phyloP scores from a whole-genome alignment of 768 basidiomycete species.

The Tylopilus vinaceipallidus region DNA sequence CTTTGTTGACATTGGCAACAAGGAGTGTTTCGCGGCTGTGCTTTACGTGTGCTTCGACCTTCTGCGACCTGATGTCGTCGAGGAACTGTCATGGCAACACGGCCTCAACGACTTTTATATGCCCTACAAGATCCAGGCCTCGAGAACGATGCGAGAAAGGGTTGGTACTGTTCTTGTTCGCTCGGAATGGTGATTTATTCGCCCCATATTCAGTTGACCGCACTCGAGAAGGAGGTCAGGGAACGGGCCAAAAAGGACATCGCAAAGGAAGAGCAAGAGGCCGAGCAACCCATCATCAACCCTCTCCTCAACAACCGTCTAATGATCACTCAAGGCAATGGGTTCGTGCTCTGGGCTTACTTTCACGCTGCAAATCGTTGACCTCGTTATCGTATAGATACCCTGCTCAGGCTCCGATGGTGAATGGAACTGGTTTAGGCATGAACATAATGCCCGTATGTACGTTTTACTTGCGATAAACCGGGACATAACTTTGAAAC shows the following conservation, averaged over 20 bases:
- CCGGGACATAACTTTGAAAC: conserved; percentile 6
- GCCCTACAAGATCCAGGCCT: conserved; percentile 91
- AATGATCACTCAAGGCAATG: conserved; percentile 75
- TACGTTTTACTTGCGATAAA: conserved; percentile 7
- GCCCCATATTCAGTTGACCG: conserved; percentile 50
- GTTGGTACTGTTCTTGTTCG: conserved; percentile 34
- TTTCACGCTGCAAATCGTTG: background rate
- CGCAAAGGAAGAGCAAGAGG: conserved; percentile 87
- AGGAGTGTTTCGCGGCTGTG: conserved; percentile 92
- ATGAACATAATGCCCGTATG: conserved; percentile 60
- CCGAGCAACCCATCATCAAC: conserved; percentile 85
- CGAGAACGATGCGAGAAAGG: conserved; percentile 76
- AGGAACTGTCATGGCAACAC: conserved; percentile 95
- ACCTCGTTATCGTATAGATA: conserved; percentile 42
- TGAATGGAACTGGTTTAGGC: conserved; percentile 51
- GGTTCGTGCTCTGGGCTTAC: conserved; percentile 30
- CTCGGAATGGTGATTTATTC: conserved; percentile 8
- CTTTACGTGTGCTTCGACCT: conserved; percentile 95
- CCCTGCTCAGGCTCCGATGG: conserved; percentile 52
- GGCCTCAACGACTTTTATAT: conserved; percentile 96
- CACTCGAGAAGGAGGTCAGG: conserved; percentile 85
- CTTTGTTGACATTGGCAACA: conserved; percentile 98
- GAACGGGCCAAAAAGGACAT: conserved; percentile 84
- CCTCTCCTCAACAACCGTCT: conserved; percentile 62
- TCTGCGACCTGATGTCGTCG: conserved; percentile 87